Percentiles rank a stretch among this genome's conserved stretches.
Conservation (phyloP, 1,284 basidiomycete genomes). For the Coriolopsis trogii region DNA sequence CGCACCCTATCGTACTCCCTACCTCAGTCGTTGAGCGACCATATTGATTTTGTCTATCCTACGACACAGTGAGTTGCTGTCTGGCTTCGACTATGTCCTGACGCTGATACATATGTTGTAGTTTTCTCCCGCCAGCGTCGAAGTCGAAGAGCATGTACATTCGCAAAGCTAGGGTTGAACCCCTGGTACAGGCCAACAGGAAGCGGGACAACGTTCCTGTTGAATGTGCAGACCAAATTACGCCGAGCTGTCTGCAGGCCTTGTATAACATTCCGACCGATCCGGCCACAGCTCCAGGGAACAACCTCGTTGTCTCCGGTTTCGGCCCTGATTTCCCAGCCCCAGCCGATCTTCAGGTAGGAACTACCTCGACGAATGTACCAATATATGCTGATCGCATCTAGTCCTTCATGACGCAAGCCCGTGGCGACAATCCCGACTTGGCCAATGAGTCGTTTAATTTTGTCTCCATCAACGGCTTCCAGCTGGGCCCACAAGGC, state of each 20-base stretch:
- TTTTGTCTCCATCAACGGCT: no score
- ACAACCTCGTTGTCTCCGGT: not conserved
- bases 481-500: conserved; percentile 34
- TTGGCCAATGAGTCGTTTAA: no score
- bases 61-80: conserved; percentile 29
- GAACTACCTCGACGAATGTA: no score
- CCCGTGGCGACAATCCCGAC: no score
- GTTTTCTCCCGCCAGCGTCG: not conserved
- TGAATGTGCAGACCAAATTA: not conserved
- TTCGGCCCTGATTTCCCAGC: not conserved
- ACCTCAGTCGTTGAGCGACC: conserved; percentile 34
- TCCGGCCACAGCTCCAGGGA: not conserved
- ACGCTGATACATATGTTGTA: not conserved
- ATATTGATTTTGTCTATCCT: conserved; percentile 41
- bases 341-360: conserved; percentile 24
- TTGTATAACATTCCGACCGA: not conserved
- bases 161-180: no score
- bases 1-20: conserved; percentile 43
- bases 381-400: no score
- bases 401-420: no score
- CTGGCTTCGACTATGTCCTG: not conserved
- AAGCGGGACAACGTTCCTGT: no score
- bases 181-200: no score
- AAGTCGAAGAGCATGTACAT: no score
- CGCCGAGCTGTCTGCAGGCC: not conserved